phyloP scores from a whole-genome alignment of 2,329 filamentous ascomycete genomes.

The Leptographium radiaticola region DNA sequence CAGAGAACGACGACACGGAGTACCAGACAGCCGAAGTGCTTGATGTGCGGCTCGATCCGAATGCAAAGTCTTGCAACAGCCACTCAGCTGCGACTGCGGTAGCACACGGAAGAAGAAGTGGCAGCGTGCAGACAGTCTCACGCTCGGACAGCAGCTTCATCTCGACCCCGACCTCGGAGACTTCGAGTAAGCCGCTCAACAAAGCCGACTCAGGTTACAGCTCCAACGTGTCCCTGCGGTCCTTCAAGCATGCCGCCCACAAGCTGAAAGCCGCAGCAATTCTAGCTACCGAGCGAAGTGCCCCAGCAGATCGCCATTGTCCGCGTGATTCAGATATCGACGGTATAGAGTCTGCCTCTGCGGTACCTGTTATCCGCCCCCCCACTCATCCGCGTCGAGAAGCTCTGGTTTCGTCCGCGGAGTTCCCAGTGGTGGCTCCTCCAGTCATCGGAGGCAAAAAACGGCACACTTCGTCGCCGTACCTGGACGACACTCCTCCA shows the following conservation, averaged over 20 bases:
- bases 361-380: too few species aligned
- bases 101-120: not conserved
- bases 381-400: not conserved
- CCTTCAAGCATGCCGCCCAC: conserved; percentile 24
- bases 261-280: conserved; percentile 16
- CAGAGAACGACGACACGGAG: conserved; percentile 22
- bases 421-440: too few species aligned
- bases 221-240: conserved; percentile 44
- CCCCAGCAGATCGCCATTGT: not conserved
- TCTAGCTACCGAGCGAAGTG: not conserved
- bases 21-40: conserved; percentile 23
- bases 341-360: too few species aligned
- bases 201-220: conserved; percentile 51
- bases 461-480: conserved; percentile 10
- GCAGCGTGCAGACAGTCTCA: conserved; percentile 14
- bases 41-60: conserved; percentile 28
- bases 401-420: not conserved
- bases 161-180: conserved; percentile 30
- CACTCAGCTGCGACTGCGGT: conserved; percentile 1
- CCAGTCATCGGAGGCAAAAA: not conserved
- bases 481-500: conserved; percentile 10
- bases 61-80: conserved; percentile 24
- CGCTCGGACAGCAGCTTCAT: conserved; percentile 37
- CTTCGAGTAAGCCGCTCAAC: conserved; percentile 30
- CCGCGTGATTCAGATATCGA: too few species aligned